These are phyloP conservation scores for Calocera viscosa DNA, from an alignment of 768 basidiomycete genomes.

Conservation along the genomic window DNA sequence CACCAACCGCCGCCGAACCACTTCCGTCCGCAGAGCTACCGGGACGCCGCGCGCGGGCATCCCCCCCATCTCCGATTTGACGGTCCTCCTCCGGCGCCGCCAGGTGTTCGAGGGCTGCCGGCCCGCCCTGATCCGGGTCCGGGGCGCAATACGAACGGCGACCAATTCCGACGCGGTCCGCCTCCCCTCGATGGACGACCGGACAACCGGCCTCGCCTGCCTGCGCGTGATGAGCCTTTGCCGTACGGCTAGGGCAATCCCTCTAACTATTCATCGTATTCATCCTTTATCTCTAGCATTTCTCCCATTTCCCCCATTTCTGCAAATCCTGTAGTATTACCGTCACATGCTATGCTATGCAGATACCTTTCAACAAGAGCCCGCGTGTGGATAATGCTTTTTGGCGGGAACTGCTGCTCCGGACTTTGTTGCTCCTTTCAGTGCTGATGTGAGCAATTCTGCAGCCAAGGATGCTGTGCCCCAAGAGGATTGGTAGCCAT, in stretches of 20 bases:
- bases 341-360: too few relatives aligned
- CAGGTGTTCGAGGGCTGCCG: background rate
- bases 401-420: too few relatives aligned
- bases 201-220: background rate
- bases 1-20: background rate
- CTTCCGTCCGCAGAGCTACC: background rate
- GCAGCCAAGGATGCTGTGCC: slow-evolving; percentile 44
- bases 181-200: background rate
- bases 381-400: too few relatives aligned
- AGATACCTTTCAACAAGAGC: too few relatives aligned
- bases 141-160: background rate
- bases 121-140: background rate
- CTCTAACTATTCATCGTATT: too few relatives aligned
- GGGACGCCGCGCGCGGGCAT: too few relatives aligned
- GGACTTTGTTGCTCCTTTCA: background rate
- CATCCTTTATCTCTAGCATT: too few relatives aligned
- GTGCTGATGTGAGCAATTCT: slow-evolving; percentile 22
- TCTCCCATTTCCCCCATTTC: too few relatives aligned
- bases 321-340: too few relatives aligned
- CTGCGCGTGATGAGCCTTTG: background rate
- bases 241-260: background rate
- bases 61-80: background rate
- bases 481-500: slow-evolving; percentile 54
- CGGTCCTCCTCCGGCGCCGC: background rate
- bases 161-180: background rate